These are phyloP conservation scores for Beauveria pseudobassiana DNA, from an alignment of 2,329 filamentous ascomycete genomes.

Conservation along the genomic window DNA sequence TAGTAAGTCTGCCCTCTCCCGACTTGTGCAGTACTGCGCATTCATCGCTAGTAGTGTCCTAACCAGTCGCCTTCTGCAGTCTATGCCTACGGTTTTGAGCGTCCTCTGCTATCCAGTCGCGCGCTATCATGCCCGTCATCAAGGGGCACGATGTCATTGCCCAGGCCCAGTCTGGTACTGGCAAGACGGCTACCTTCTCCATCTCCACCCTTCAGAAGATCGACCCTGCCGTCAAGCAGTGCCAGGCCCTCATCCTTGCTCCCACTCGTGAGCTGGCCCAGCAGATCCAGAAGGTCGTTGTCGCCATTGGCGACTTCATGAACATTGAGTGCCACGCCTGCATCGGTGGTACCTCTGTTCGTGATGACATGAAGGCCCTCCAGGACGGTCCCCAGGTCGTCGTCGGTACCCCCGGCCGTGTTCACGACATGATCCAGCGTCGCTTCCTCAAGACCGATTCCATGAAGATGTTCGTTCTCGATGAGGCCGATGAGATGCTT, in stretches of 20 bases:
- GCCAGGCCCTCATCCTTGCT: constrained; percentile 96
- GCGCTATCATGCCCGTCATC: constrained; percentile 99
- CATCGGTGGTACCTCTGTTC: constrained; percentile 96
- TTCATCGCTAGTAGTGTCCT: constrained; percentile 14
- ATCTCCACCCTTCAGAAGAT: constrained; percentile 99
- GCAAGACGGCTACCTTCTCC: constrained; percentile 99
- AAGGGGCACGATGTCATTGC: constrained; percentile 99
- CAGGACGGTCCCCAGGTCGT: constrained; percentile 95
- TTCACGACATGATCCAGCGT: constrained; percentile 99
- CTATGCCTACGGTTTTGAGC: constrained; percentile 99
- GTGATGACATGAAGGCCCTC: constrained; percentile 97
- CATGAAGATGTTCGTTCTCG: constrained; percentile 99
- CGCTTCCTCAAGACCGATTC: constrained; percentile 92
- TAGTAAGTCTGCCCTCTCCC: constrained; percentile 38
- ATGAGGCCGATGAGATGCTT: constrained; percentile 99
- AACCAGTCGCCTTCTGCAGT: constrained; percentile 38
- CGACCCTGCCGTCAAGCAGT: constrained; percentile 87
- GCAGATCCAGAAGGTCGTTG: constrained; percentile 99
- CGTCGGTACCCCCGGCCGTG: constrained; percentile 95
- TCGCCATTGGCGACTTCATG: constrained; percentile 99
- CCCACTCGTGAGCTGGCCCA: constrained; percentile 97
- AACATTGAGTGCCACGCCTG: constrained; percentile 98
- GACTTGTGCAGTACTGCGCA: constrained; percentile 11
- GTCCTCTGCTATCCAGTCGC: constrained; percentile 98
- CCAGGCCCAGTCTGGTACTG: constrained; percentile 98